Evolutionary conservation across 2,329 filamentous ascomycete genomes (phyloP).

Genomic region (Paracoccidioides brasiliensis): DNA sequence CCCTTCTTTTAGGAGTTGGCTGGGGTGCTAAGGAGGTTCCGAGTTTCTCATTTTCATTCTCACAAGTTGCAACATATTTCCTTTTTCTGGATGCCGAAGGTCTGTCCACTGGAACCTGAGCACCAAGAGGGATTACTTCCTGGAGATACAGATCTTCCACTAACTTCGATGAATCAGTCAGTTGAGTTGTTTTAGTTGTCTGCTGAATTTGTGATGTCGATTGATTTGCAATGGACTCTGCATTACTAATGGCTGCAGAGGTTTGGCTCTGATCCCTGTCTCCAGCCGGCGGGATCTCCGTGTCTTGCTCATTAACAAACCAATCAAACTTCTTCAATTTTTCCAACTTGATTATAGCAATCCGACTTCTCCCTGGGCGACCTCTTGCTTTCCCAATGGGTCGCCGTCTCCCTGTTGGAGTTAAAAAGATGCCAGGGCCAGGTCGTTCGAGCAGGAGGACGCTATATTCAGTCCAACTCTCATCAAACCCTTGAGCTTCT

Average conservation of each 20-base stretch:
- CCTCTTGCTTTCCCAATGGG: slow-evolving; percentile 26
- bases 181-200: background rate
- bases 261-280: background rate
- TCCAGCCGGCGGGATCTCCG: background rate
- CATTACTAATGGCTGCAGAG: background rate
- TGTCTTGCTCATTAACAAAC: slow-evolving; percentile 17
- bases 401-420: slow-evolving; percentile 25
- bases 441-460: slow-evolving; percentile 26
- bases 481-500: slow-evolving; percentile 27
- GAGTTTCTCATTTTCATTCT: background rate
- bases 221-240: background rate
- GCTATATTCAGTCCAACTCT: slow-evolving; percentile 30
- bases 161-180: background rate
- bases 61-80: background rate
- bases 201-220: background rate
- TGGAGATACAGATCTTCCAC: background rate
- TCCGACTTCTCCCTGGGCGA: slow-evolving; percentile 26
- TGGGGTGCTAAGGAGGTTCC: background rate
- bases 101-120: background rate
- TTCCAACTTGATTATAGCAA: slow-evolving; percentile 28
- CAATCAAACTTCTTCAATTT: slow-evolving; percentile 23
- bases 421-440: slow-evolving; percentile 29
- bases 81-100: background rate
- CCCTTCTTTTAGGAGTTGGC: background rate
- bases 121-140: background rate